phyloP scores from a whole-genome alignment of 1,139 yeast species.

The Candida sanyaensis region DNA sequence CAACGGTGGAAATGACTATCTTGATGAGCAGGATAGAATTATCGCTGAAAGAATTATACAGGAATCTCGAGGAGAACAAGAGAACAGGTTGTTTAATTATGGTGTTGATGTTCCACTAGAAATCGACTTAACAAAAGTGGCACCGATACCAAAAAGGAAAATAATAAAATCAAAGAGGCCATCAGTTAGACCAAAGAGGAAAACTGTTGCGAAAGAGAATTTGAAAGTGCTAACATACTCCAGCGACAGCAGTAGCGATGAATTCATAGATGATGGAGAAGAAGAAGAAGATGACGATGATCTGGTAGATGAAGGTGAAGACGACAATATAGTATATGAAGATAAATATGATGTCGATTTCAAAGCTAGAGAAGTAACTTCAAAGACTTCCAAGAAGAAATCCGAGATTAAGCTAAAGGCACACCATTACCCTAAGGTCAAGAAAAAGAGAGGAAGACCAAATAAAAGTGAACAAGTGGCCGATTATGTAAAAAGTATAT shows the following conservation, averaged over 20 bases:
- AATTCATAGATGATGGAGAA: conserved; percentile 6
- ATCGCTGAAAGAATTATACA: conserved; percentile 48
- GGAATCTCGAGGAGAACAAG: conserved; percentile 22
- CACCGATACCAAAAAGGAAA: not conserved
- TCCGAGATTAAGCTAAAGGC: not conserved
- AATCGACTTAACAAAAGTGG: conserved; percentile 22
- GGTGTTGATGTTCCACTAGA: conserved; percentile 37
- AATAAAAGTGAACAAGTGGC: conserved; percentile 34
- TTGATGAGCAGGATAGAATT: conserved; percentile 37
- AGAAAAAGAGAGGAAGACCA: conserved; percentile 32
- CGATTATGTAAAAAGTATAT: conserved; percentile 37
- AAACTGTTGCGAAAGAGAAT: conserved; percentile 3
- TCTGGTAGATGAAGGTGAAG: conserved; percentile 20
- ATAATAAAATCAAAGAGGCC: not conserved
- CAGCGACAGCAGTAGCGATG: conserved; percentile 5
- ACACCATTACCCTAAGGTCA: not conserved
- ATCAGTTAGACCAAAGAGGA: conserved; percentile 5
- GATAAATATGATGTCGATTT: conserved; percentile 12
- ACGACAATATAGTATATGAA: conserved; percentile 18
- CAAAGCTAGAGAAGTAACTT: conserved; percentile 4
- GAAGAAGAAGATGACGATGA: conserved; percentile 22
- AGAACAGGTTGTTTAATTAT: conserved; percentile 16
- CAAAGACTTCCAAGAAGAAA: conserved; percentile 11
- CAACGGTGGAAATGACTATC: conserved; percentile 27
- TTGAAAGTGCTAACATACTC: conserved; percentile 3